Conservation (phyloP, 192 early-diverging fungal genomes). For the Helicostylum pulchrum region DNA sequence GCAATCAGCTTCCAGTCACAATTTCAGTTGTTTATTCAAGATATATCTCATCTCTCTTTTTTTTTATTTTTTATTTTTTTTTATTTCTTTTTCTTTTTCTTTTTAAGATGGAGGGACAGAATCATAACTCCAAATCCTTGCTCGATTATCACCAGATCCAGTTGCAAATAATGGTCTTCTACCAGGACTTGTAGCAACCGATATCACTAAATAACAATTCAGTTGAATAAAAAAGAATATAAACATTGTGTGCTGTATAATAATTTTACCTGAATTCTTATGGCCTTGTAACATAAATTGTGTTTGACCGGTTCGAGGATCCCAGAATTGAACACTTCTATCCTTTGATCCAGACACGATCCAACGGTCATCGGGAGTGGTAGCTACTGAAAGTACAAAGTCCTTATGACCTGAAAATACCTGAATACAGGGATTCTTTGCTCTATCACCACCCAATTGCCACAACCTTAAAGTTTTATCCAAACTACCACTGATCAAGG, state of each 20-base stretch:
- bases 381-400: constrained; percentile 95
- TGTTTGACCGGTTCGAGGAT: constrained; percentile 65
- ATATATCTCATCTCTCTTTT: background rate
- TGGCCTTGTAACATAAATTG: constrained; percentile 92
- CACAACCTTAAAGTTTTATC: constrained; percentile 92
- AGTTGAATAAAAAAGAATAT: no score
- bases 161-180: constrained; percentile 88
- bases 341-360: constrained; percentile 92
- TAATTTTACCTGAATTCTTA: constrained; percentile 89
- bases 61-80: background rate
- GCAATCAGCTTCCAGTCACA: background rate
- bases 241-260: no score
- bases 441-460: constrained; percentile 62
- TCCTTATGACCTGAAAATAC: constrained; percentile 72
- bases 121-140: constrained; percentile 88
- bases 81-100: background rate
- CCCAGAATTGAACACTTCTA: constrained; percentile 92
- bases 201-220: constrained; percentile 68
- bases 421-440: constrained; percentile 39
- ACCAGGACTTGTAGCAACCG: constrained; percentile 77
- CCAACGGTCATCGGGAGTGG: constrained; percentile 81
- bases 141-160: constrained; percentile 90
- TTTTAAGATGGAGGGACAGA: constrained; percentile 3
- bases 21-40: background rate
- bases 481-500: constrained; percentile 86